A percentile compares a stretch with the other conserved stretches of the same genome.
Conservation (phyloP, 805 yeast genomes). For the Cephaloascus fragrans region DNA sequence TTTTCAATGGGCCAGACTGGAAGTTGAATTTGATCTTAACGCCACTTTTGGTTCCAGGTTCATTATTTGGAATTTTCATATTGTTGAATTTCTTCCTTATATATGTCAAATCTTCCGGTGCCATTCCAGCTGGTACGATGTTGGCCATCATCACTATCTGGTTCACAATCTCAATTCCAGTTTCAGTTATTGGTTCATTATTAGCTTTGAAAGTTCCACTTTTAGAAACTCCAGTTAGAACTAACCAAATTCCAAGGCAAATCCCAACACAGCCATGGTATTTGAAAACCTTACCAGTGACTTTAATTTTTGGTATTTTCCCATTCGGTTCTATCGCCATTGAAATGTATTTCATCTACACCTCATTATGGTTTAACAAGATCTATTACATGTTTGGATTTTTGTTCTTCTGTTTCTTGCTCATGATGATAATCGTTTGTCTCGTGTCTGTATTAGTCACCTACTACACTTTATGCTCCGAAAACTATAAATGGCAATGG, state of each 20-base stretch:
- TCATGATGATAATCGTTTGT: constrained; percentile 74
- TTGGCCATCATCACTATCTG: constrained; percentile 71
- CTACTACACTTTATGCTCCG: constrained; percentile 79
- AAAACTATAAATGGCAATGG: constrained; percentile 98
- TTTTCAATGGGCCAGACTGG: constrained; percentile 90
- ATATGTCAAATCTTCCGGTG: constrained; percentile 78
- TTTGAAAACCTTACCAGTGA: constrained; percentile 53
- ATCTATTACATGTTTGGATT: constrained; percentile 97
- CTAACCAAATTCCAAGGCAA: constrained; percentile 94
- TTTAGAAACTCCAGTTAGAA: constrained; percentile 68
- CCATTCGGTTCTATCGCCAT: constrained; percentile 94
- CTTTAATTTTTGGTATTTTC: constrained; percentile 78
- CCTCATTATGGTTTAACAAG: constrained; percentile 88
- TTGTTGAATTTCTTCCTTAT: constrained; percentile 77
- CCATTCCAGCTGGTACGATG: constrained; percentile 89
- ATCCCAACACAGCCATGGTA: constrained; percentile 89
- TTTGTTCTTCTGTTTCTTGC: constrained; percentile 75
- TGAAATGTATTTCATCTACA: constrained; percentile 86
- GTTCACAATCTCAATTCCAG: constrained; percentile 79
- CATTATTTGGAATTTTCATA: constrained; percentile 51
- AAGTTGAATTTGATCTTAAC: constrained; percentile 75
- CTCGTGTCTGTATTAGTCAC: constrained; percentile 72
- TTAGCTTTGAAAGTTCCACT: constrained; percentile 57
- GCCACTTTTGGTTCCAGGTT: constrained; percentile 80
- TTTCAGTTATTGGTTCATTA: constrained; percentile 76